Conservation (phyloP, 108 stramenopile genomes). For the Fragilariopsis cylindrus region DNA sequence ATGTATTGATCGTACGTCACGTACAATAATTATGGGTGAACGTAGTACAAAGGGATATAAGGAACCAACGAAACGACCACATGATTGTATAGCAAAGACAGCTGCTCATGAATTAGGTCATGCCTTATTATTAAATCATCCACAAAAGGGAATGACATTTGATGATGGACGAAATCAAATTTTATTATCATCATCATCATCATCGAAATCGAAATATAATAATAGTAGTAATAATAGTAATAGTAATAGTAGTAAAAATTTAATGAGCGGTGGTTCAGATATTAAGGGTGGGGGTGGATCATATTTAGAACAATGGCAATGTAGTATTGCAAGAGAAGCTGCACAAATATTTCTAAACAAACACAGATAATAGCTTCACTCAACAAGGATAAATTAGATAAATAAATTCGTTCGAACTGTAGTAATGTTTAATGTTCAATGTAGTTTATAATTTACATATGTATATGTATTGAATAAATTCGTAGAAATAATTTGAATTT, state of each 20-base stretch:
- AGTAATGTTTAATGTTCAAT: too few species aligned
- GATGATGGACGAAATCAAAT: not conserved
- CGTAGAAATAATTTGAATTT: too few species aligned
- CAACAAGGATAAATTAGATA: too few species aligned
- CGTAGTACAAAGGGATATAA: conserved; percentile 2
- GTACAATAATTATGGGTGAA: not conserved
- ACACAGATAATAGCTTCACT: not conserved
- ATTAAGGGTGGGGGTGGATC: not conserved
- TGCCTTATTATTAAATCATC: not conserved
- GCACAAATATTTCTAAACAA: not conserved
- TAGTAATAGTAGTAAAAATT: not conserved
- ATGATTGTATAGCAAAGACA: conserved; percentile 1
- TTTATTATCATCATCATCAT: too few species aligned
- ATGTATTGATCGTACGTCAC: not conserved
- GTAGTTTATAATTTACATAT: too few species aligned
- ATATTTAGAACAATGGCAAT: not conserved
- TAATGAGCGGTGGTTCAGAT: not conserved
- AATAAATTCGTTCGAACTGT: too few species aligned
- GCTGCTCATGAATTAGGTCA: conserved; percentile 3
- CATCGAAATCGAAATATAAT: too few species aligned
- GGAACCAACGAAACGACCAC: not conserved
- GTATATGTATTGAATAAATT: too few species aligned
- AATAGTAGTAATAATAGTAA: not conserved
- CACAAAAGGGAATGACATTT: not conserved
- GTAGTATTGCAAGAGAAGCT: not conserved